Conservation (phyloP, 2,329 filamentous ascomycete genomes). For the Tolypocladium sp. region DNA sequence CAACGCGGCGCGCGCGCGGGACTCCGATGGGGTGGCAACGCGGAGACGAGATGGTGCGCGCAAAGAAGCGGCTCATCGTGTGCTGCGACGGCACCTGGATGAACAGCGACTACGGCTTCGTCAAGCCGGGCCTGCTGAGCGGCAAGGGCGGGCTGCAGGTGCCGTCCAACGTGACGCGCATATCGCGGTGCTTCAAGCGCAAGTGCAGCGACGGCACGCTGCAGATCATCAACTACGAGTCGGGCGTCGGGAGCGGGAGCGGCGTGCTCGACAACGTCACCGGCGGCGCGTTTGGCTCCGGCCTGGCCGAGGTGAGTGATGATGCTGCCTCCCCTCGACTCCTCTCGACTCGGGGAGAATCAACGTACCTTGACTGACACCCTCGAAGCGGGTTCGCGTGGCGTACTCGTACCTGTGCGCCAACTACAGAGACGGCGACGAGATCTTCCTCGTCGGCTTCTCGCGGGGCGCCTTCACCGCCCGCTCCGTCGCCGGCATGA, state of each 20-base stretch:
- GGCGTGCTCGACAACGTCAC: constrained; percentile 38
- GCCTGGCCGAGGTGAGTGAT: constrained; percentile 38
- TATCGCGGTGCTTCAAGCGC: constrained; percentile 46
- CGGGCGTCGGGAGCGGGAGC: constrained; percentile 48
- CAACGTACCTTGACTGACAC: not conserved
- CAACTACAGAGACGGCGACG: constrained; percentile 50
- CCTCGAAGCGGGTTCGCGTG: constrained; percentile 43
- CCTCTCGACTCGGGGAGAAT: not conserved
- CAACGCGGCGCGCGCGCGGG: not conserved
- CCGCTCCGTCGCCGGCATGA: constrained; percentile 45
- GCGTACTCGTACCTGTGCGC: constrained; percentile 53
- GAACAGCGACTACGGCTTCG: constrained; percentile 40
- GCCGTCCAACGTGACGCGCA: constrained; percentile 52
- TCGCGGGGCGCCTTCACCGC: constrained; percentile 51
- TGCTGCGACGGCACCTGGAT: constrained; percentile 48
- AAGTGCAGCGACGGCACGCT: constrained; percentile 39
- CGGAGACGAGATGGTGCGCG: not conserved
- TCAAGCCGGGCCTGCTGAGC: constrained; percentile 26
- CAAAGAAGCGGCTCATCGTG: constrained; percentile 37
- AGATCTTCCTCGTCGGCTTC: constrained; percentile 48
- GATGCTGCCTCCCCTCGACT: not conserved
- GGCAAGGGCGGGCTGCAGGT: constrained; percentile 33
- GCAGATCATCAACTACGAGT: constrained; percentile 53
- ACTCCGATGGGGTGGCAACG: not conserved
- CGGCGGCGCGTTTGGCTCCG: constrained; percentile 46